A percentile compares a stretch with the other conserved stretches of the same genome.
Evolutionary conservation across 441 rosid genomes (phyloP).

Genomic region (Corymbia calophylla): DNA sequence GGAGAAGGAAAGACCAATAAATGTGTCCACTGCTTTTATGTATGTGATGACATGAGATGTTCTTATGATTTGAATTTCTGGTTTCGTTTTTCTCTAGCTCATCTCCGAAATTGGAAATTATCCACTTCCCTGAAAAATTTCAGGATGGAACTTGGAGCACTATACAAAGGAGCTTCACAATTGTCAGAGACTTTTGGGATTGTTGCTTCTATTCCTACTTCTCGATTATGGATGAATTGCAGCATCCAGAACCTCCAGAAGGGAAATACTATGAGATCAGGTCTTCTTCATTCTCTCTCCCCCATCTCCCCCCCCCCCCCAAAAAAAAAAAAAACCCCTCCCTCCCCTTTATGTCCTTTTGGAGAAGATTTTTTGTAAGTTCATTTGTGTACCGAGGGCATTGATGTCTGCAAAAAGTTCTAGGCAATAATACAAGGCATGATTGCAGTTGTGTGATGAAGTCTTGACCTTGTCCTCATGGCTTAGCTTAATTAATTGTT

Average conservation of each 20-base stretch:
- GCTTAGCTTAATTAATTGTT: not conserved
- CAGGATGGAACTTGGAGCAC: conserved; percentile 19
- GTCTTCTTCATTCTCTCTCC: not conserved
- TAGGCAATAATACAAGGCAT: not conserved
- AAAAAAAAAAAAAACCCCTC: not conserved
- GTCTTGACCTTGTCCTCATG: not conserved
- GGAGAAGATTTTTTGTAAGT: not conserved
- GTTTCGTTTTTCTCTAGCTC: not conserved
- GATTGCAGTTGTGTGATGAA: not conserved
- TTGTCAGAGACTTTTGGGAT: conserved; percentile 18
- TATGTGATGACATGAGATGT: not conserved
- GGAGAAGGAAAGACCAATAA: conserved; percentile 12
- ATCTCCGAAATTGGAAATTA: not conserved
- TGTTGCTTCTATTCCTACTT: conserved; percentile 14
- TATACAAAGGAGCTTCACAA: conserved; percentile 5
- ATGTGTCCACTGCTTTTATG: conserved; percentile 15
- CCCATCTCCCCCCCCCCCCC: no score
- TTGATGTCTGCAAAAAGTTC: not conserved
- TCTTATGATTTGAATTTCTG: not conserved
- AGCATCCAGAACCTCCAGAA: conserved; percentile 4
- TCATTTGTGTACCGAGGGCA: not conserved
- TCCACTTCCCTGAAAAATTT: not conserved
- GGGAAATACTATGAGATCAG: conserved; percentile 14
- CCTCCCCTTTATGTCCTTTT: not conserved
- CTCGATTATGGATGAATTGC: conserved; percentile 9